phyloP scores from a whole-genome alignment of 1,284 basidiomycete genomes.

The Pseudozyma sp. region DNA sequence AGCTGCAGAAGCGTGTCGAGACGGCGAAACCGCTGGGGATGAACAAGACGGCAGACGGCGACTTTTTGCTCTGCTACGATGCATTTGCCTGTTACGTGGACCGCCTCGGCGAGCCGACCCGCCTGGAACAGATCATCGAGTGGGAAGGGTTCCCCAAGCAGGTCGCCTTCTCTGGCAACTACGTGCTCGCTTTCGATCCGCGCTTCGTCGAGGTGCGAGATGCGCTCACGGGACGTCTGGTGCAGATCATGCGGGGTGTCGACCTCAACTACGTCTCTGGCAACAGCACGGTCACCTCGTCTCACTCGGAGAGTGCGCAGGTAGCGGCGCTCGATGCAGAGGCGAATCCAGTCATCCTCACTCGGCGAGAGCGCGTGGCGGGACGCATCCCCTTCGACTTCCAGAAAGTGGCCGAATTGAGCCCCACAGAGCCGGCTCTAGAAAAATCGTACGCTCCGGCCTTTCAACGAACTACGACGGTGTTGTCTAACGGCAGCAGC shows the following conservation, averaged over 20 bases:
- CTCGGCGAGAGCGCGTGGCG: slow-evolving; percentile 30
- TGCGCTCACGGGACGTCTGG: slow-evolving; percentile 82
- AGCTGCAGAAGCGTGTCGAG: slow-evolving; percentile 84
- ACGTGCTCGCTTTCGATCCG: slow-evolving; percentile 87
- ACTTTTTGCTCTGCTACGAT: slow-evolving; percentile 92
- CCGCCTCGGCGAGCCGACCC: slow-evolving; percentile 67
- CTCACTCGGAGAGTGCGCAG: slow-evolving; percentile 32
- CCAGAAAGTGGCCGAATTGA: slow-evolving; percentile 45
- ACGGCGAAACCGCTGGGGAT: slow-evolving; percentile 84
- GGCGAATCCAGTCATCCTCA: slow-evolving; percentile 51
- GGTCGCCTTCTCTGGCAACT: slow-evolving; percentile 87
- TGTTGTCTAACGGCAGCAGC: slow-evolving; percentile 38
- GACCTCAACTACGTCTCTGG: slow-evolving; percentile 82
- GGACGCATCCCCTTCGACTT: slow-evolving; percentile 48
- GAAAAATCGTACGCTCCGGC: slow-evolving; percentile 19
- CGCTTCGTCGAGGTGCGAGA: slow-evolving; percentile 94
- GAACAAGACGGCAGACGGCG: slow-evolving; percentile 81
- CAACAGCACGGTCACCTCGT: slow-evolving; percentile 41
- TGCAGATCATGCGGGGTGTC: slow-evolving; percentile 85
- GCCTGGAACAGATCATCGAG: slow-evolving; percentile 80
- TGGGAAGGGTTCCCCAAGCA: slow-evolving; percentile 82
- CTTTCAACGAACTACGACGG: slow-evolving; percentile 34
- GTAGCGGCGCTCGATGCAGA: slow-evolving; percentile 43
- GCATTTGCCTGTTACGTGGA: slow-evolving; percentile 83
- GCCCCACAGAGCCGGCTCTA: slow-evolving; percentile 19